These are phyloP conservation scores for Coniochaeta sp. DNA, from an alignment of 2,329 filamentous ascomycete species.

Conservation along the genomic window DNA sequence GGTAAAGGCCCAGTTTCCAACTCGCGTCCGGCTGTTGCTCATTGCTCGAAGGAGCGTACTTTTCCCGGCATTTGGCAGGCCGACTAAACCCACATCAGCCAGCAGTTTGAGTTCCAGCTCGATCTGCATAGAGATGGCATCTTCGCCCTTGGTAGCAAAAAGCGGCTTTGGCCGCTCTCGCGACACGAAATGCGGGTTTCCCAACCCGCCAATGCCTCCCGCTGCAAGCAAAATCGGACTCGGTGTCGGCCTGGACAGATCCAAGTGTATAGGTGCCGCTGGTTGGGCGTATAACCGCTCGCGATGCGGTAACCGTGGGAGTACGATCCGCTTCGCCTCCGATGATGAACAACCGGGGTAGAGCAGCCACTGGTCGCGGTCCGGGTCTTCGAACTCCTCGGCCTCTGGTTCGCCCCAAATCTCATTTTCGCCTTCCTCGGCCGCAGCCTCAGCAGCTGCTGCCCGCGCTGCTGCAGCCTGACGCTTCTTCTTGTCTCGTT, in stretches of 20 bases:
- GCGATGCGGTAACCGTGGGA: conserved; percentile 45
- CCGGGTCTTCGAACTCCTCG: conserved; percentile 33
- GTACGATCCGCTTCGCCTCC: conserved; percentile 51
- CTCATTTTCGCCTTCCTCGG: conserved; percentile 22
- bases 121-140: conserved; percentile 68
- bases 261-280: conserved; percentile 62
- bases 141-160: conserved; percentile 82
- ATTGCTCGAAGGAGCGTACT: conserved; percentile 83
- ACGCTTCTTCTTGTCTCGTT: conserved; percentile 6
- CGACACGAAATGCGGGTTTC: conserved; percentile 88
- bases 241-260: conserved; percentile 70
- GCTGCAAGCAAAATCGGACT: conserved; percentile 79
- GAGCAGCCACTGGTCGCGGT: conserved; percentile 72
- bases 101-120: conserved; percentile 91
- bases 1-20: conserved; percentile 96
- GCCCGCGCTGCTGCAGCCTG: conserved; percentile 6
- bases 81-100: conserved; percentile 90
- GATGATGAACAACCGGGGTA: conserved; percentile 71
- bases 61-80: conserved; percentile 93
- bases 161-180: conserved; percentile 69
- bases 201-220: conserved; percentile 81
- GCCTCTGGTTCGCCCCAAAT: conserved; percentile 34
- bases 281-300: conserved; percentile 60
- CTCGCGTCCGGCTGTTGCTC: conserved; percentile 79
- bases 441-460: conserved; percentile 5